Conservation (phyloP, 345 rosid genomes). For the Zanthoxylum bungeanum region DNA sequence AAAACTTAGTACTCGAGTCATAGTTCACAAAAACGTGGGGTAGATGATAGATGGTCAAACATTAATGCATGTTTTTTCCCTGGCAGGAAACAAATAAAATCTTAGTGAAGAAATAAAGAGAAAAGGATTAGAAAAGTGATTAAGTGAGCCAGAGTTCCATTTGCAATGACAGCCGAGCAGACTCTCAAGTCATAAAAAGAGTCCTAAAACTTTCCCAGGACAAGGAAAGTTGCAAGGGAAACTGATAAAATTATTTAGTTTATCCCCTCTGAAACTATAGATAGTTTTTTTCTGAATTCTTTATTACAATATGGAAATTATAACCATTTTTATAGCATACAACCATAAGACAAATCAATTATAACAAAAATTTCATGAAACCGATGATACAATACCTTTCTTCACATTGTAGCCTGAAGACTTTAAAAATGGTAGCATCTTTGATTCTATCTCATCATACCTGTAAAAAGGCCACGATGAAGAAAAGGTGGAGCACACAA, state of each 20-base stretch:
- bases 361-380: background rate
- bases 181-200: background rate
- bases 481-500: background rate
- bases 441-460: conserved; percentile 84
- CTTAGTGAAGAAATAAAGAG: background rate
- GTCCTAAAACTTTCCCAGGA: background rate
- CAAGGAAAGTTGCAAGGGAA: background rate
- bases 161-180: background rate
- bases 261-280: background rate
- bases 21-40: background rate
- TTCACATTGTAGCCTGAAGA: conserved; percentile 93
- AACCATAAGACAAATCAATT: background rate
- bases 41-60: background rate
- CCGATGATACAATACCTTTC: conserved; percentile 57
- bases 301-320: background rate
- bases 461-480: conserved; percentile 30
- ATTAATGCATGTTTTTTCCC: background rate
- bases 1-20: background rate
- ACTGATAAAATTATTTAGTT: background rate
- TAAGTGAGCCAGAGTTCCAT: background rate
- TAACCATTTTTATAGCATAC: background rate
- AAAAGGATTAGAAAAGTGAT: background rate
- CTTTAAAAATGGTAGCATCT: conserved; percentile 82
- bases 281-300: background rate
- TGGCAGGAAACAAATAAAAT: background rate